phyloP scores from a whole-genome alignment of 192 early-diverging fungal genomes.

The Dispira simplex region DNA sequence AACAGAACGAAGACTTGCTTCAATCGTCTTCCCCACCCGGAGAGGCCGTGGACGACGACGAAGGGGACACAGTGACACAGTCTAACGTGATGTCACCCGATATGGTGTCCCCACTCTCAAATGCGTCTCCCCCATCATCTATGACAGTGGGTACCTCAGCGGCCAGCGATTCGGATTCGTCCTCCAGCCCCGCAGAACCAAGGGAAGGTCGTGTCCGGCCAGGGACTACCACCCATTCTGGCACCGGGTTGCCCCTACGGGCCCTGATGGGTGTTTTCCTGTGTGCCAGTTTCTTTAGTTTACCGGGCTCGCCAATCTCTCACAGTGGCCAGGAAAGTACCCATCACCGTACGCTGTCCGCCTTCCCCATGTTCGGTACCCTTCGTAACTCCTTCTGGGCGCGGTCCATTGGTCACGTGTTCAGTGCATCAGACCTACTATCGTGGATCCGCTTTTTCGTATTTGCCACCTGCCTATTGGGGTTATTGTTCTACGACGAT shows the following conservation, averaged over 20 bases:
- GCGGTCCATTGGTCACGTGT: neutral
- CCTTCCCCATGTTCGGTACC: neutral
- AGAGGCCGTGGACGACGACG: neutral
- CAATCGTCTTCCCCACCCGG: neutral
- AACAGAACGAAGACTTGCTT: neutral
- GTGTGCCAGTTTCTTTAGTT: conserved; percentile 3
- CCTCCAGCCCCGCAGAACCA: neutral
- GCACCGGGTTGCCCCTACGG: neutral
- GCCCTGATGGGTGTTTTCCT: conserved; percentile 1
- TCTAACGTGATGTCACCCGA: neutral
- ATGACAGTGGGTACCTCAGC: neutral
- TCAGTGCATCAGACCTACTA: neutral
- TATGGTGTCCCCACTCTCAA: too few species aligned
- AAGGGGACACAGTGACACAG: neutral
- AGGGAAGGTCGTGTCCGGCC: neutral
- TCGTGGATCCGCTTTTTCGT: neutral
- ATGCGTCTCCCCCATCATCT: too few species aligned
- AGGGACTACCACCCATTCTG: neutral
- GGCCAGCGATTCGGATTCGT: neutral
- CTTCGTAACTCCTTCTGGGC: neutral
- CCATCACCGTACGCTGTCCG: conserved; percentile 5
- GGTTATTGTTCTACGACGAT: conserved; percentile 10
- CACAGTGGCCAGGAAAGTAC: neutral
- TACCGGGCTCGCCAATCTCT: neutral
- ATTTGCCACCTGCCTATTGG: neutral